Evolutionary conservation across 1,284 basidiomycete species (phyloP).

Genomic region (Erythrobasidium hasegawianum): DNA sequence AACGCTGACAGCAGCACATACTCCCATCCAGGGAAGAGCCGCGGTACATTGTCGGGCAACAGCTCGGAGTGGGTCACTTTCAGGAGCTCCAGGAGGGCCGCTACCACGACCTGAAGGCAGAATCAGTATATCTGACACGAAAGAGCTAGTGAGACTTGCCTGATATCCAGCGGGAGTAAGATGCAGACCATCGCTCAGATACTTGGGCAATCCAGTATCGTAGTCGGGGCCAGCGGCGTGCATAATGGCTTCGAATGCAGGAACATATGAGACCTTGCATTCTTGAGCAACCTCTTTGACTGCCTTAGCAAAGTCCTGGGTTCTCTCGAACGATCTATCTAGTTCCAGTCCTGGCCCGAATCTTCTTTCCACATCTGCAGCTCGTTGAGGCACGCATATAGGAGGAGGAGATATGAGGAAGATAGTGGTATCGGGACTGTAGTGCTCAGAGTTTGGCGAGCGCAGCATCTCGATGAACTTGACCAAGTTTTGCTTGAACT

Average conservation of each 20-base stretch:
- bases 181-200: slow-evolving; percentile 67
- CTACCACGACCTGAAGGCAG: background rate
- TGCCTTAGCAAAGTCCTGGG: slow-evolving; percentile 29
- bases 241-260: slow-evolving; percentile 37
- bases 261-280: slow-evolving; percentile 20
- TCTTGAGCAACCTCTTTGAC: slow-evolving; percentile 29
- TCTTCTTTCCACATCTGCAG: slow-evolving; percentile 36
- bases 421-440: slow-evolving; percentile 70
- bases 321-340: slow-evolving; percentile 28
- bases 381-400: slow-evolving; percentile 58
- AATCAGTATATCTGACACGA: background rate
- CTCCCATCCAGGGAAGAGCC: slow-evolving; percentile 42
- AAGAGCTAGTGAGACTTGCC: slow-evolving; percentile 49
- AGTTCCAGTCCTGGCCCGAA: slow-evolving; percentile 32
- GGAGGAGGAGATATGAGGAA: slow-evolving; percentile 81
- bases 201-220: slow-evolving; percentile 36
- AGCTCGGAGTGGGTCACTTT: slow-evolving; percentile 37
- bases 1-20: slow-evolving; percentile 4
- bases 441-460: slow-evolving; percentile 60
- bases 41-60: slow-evolving; percentile 40
- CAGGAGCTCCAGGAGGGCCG: slow-evolving; percentile 32
- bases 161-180: slow-evolving; percentile 66
- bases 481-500: slow-evolving; percentile 64
- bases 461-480: slow-evolving; percentile 61
- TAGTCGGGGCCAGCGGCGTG: slow-evolving; percentile 30